Evolutionary conservation across 345 rosid species (phyloP).

Genomic region (Melastoma malabathricum): DNA sequence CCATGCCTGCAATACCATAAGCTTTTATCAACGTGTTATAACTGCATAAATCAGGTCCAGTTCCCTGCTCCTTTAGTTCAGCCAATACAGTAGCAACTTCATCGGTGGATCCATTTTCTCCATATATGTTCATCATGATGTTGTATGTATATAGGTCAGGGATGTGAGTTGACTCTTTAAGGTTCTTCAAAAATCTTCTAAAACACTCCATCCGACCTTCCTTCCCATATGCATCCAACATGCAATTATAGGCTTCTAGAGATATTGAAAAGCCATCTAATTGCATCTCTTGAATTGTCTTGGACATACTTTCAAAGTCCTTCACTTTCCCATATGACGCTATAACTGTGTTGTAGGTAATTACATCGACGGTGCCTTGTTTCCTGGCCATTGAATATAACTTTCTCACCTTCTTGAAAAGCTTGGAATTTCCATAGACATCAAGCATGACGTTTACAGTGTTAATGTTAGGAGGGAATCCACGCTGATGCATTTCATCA

Average conservation of each 20-base stretch:
- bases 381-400: slow-evolving; percentile 50
- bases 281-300: slow-evolving; percentile 57
- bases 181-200: slow-evolving; percentile 48
- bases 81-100: slow-evolving; percentile 47
- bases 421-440: slow-evolving; percentile 75
- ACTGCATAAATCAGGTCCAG: slow-evolving; percentile 70
- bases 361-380: slow-evolving; percentile 57
- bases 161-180: slow-evolving; percentile 42
- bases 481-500: slow-evolving; percentile 51
- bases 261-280: slow-evolving; percentile 79
- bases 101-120: slow-evolving; percentile 70
- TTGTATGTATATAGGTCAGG: slow-evolving; percentile 65
- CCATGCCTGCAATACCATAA: slow-evolving; percentile 87
- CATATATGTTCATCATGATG: slow-evolving; percentile 81
- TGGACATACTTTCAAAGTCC: slow-evolving; percentile 49
- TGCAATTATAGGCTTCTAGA: slow-evolving; percentile 78
- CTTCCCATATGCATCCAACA: slow-evolving; percentile 82
- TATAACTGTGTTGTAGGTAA: slow-evolving; percentile 74
- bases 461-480: slow-evolving; percentile 53
- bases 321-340: slow-evolving; percentile 59
- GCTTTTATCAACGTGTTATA: slow-evolving; percentile 92
- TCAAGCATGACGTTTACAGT: slow-evolving; percentile 72
- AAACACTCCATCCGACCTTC: slow-evolving; percentile 68
- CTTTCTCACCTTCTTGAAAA: slow-evolving; percentile 48
- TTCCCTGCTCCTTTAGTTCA: slow-evolving; percentile 51